Evolutionary conservation across 805 yeast genomes (phyloP).

Genomic region (Kazachstania martiniae): DNA sequence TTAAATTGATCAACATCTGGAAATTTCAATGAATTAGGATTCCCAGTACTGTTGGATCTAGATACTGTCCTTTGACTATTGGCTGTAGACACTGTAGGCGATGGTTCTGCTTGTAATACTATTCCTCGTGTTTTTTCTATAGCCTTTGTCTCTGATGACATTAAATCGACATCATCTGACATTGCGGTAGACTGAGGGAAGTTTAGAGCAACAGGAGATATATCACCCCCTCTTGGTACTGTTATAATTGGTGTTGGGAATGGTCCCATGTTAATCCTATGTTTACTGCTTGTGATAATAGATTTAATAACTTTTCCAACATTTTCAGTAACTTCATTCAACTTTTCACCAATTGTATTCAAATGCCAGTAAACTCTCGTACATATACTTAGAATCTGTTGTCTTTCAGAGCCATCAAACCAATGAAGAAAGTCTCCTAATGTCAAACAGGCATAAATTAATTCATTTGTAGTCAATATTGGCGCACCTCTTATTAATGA

Average conservation of each 20-base stretch:
- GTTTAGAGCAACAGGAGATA: too few species aligned
- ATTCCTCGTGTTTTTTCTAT: too few species aligned
- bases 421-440: conserved; percentile 37
- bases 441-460: conserved; percentile 44
- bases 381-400: conserved; percentile 35
- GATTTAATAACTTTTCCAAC: conserved; percentile 45
- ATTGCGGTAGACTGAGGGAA: too few species aligned
- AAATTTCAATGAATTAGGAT: conserved; percentile 13
- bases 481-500: conserved; percentile 46
- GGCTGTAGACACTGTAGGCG: too few species aligned
- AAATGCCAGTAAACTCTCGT: conserved; percentile 49
- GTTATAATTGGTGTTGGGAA: conserved; percentile 4
- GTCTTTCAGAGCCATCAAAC: conserved; percentile 32
- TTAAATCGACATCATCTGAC: too few species aligned
- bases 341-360: conserved; percentile 43
- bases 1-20: conserved; percentile 40
- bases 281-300: conserved; percentile 36
- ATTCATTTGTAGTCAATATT: conserved; percentile 38
- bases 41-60: too few species aligned
- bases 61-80: too few species aligned
- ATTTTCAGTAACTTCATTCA: conserved; percentile 49
- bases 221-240: background rate
- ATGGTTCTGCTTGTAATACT: too few species aligned
- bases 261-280: conserved; percentile 11
- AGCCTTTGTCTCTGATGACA: too few species aligned